Evolutionary conservation across 1,139 yeast genomes (phyloP), one percentile per base, ranked within the genome.

Genomic region (Zygosaccharomyces sapae): DNA sequence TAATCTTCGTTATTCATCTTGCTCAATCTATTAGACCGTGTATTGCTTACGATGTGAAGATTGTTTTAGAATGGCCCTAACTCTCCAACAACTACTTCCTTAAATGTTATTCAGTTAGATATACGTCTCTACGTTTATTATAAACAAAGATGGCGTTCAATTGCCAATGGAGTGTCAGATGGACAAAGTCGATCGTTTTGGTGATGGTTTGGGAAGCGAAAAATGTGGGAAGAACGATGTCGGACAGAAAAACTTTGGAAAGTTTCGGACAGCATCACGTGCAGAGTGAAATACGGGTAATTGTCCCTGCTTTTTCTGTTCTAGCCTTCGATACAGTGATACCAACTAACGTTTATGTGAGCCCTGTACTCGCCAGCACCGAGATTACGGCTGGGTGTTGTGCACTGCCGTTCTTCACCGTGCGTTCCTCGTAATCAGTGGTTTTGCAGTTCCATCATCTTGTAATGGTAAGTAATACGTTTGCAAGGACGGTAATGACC

Each of bases 1-100:
- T 83, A 85, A 59, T 84, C 92, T 63, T 84, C 92, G 59, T 65
- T 66, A 47, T 55, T 72, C 77, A 58, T 63, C 18, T 30, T 53
- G n/a, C n/a, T n/a, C n/a, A 44, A 20, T 41, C n/a, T n/a, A n/a
- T n/a, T n/a, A n/a, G n/a, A n/a, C n/a, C n/a, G n/a, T n/a, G n/a
- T n/a, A n/a, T n/a, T n/a, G n/a, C n/a, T n/a, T n/a, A n/a, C n/a
- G n/a, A n/a, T n/a, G n/a, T n/a, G n/a, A n/a, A n/a, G n/a, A n/a
- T n/a, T 27, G 30, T 27, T 27, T 9, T 12, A 27, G 30, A 8
- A 9, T 10, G 10, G 12, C 30, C 30, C 10, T 27, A 27, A 9
- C 9, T 27, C 2, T 8, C n/a, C 6, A 27, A 9, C n/a, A 9
- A 27, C n/a, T 8, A 8, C 5, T 12, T n/a, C 30, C 10, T 27